Conservation (phyloP, 768 basidiomycete species). For the Hortiboletus campestris region DNA sequence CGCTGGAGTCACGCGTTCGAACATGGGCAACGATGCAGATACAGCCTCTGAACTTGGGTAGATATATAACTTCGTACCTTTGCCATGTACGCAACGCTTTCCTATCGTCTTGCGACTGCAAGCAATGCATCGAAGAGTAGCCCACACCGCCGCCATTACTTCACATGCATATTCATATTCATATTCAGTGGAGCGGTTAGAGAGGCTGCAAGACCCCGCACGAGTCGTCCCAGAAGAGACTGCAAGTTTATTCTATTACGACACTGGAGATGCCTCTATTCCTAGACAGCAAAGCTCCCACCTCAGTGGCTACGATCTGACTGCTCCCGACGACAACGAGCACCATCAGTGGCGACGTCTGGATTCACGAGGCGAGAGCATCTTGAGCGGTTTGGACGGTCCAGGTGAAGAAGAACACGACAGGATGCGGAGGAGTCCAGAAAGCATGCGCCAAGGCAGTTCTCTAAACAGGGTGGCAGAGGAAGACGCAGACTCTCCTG, state of each 20-base stretch:
- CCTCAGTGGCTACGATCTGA: slow-evolving; percentile 22
- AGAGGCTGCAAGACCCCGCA: slow-evolving; percentile 19
- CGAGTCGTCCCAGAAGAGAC: slow-evolving; percentile 13
- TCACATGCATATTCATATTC: slow-evolving; percentile 26
- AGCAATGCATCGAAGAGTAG: slow-evolving; percentile 32
- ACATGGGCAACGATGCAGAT: slow-evolving; percentile 10
- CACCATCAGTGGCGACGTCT: slow-evolving; percentile 32
- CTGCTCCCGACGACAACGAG: slow-evolving; percentile 19
- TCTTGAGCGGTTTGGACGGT: slow-evolving; percentile 29
- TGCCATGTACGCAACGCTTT: background rate
- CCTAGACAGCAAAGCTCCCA: slow-evolving; percentile 16
- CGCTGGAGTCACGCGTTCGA: slow-evolving; percentile 3
- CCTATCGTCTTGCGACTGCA: background rate
- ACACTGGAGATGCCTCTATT: slow-evolving; percentile 4
- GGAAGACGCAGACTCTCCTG: slow-evolving; percentile 23
- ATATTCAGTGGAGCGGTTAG: slow-evolving; percentile 14
- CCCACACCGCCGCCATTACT: slow-evolving; percentile 28
- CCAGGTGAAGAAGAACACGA: slow-evolving; percentile 24
- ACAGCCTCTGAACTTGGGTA: slow-evolving; percentile 18
- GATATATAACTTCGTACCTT: slow-evolving; percentile 25
- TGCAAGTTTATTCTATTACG: slow-evolving; percentile 7
- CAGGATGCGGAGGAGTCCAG: slow-evolving; percentile 33
- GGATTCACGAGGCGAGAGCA: slow-evolving; percentile 33
- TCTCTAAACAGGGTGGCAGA: slow-evolving; percentile 40
- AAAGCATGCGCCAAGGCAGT: slow-evolving; percentile 31